Evolutionary conservation across 805 yeast species (phyloP).

Genomic region (Yarrowia divulgata): DNA sequence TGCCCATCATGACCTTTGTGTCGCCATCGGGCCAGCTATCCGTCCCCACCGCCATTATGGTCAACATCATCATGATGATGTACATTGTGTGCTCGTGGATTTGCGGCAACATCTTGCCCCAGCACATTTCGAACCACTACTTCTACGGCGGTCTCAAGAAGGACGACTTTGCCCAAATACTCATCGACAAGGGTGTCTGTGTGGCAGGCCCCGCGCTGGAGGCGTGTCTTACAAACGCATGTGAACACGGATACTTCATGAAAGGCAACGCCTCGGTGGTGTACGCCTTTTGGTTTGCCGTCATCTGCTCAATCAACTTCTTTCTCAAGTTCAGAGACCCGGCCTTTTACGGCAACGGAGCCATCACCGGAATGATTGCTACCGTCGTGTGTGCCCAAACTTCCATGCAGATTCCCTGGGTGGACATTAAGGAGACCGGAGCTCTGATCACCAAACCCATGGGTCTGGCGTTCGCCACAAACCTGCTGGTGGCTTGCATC

Average conservation of each 20-base stretch:
- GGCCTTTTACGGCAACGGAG: constrained; percentile 43
- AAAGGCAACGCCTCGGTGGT: constrained; percentile 24
- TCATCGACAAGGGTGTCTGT: constrained; percentile 20
- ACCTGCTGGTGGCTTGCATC: constrained; percentile 43
- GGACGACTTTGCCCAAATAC: constrained; percentile 39
- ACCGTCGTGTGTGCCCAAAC: constrained; percentile 42
- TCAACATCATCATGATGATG: constrained; percentile 26
- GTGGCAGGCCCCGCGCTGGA: constrained; percentile 26
- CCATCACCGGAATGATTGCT: constrained; percentile 45
- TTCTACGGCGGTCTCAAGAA: constrained; percentile 40
- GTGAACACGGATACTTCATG: constrained; percentile 22
- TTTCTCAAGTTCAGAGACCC: constrained; percentile 38
- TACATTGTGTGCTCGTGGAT: constrained; percentile 21
- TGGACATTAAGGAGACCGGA: constrained; percentile 43
- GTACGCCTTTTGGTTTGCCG: constrained; percentile 33
- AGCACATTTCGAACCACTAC: constrained; percentile 21
- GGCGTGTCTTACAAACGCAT: constrained; percentile 15
- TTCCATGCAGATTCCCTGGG: constrained; percentile 43
- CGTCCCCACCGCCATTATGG: constrained; percentile 11
- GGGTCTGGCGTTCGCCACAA: constrained; percentile 45
- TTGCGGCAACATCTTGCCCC: constrained; percentile 38
- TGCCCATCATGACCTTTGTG: constrained; percentile 30
- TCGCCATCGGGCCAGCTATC: constrained; percentile 27
- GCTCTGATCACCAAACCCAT: constrained; percentile 44
- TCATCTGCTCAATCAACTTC: constrained; percentile 31